These are phyloP conservation scores for Sisymbrium irio DNA, from an alignment of 345 rosid genomes.

Conservation along the genomic window DNA sequence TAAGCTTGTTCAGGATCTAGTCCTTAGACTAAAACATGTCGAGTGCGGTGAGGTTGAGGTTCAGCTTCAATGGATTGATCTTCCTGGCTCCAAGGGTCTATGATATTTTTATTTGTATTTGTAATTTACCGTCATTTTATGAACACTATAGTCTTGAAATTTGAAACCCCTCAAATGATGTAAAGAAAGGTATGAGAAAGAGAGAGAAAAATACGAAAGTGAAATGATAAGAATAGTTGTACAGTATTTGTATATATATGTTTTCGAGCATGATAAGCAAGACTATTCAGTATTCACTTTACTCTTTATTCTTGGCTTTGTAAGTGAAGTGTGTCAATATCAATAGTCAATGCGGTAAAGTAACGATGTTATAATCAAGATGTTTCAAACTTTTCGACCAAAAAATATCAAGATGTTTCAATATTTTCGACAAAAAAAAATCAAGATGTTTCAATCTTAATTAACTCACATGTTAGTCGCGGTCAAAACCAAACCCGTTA, in stretches of 20 bases:
- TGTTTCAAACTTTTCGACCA: too few relatives aligned
- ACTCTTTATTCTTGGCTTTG: neutral
- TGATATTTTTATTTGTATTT: neutral
- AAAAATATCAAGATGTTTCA: too few relatives aligned
- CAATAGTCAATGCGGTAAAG: too few relatives aligned
- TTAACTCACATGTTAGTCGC: too few relatives aligned
- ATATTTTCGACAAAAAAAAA: too few relatives aligned
- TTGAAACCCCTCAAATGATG: too few relatives aligned
- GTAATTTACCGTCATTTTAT: neutral
- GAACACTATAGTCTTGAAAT: neutral
- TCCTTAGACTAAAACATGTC: conserved; percentile 63
- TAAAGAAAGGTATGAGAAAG: too few relatives aligned
- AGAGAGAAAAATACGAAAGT: neutral
- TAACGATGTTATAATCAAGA: too few relatives aligned
- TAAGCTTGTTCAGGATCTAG: conserved; percentile 56
- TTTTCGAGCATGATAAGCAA: neutral
- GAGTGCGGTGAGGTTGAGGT: conserved; percentile 86
- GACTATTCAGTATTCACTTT: neutral
- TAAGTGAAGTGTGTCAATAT: too few relatives aligned
- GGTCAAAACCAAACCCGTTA: too few relatives aligned
- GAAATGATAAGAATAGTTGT: neutral
- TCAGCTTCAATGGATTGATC: conserved; percentile 75
- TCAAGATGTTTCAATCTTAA: too few relatives aligned
- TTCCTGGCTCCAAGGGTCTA: conserved; percentile 61
- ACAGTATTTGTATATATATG: neutral